Evolutionary conservation across 176 grass and related monocot species (phyloP).

Genomic region (Cymbopogon citratus): DNA sequence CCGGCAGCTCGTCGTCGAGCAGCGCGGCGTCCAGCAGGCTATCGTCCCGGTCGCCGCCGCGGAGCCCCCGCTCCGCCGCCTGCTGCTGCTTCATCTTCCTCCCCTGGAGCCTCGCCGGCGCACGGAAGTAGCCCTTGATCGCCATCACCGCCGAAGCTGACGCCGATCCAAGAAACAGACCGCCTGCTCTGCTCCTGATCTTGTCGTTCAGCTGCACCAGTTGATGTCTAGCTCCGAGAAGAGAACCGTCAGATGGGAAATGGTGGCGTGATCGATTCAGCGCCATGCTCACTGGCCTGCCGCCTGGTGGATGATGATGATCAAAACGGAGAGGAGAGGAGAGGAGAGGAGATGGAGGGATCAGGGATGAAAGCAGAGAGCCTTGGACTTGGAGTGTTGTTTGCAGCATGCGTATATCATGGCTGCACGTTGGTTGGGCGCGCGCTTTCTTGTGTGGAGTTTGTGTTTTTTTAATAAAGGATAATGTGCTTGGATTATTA

Average conservation of each 20-base stretch:
- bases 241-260: neutral
- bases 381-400: neutral
- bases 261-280: neutral
- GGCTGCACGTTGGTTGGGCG: neutral
- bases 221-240: neutral
- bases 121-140: constrained; percentile 44
- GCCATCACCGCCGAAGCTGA: neutral
- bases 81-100: constrained; percentile 4
- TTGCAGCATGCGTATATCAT: constrained; percentile 16
- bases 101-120: constrained; percentile 25
- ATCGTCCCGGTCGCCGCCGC: neutral
- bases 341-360: neutral
- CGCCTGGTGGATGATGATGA: neutral
- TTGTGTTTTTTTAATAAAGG: neutral
- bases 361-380: neutral
- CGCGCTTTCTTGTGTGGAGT: neutral
- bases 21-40: neutral
- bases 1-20: neutral
- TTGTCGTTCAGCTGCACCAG: neutral
- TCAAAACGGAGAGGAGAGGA: neutral
- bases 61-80: neutral
- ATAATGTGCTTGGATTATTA: neutral
- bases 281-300: too few species aligned
- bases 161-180: neutral
- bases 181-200: neutral